Percentiles rank a stretch among this genome's conserved stretches.
Evolutionary conservation across 352 stramenopile species (phyloP).

Genomic region (Phytophthora meadii): DNA sequence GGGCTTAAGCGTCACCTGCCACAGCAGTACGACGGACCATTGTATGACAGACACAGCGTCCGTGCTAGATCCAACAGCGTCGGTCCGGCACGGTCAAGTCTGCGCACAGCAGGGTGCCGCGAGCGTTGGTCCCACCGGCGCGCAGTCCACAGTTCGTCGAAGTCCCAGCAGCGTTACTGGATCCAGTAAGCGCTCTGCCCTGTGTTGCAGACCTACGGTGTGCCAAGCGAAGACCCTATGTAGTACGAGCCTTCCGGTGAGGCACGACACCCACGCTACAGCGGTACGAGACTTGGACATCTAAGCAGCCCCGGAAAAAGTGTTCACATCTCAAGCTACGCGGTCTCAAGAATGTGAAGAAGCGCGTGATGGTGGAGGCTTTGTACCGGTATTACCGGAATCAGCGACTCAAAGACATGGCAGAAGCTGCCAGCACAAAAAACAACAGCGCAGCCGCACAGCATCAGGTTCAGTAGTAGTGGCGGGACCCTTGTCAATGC

Average conservation of each 20-base stretch:
- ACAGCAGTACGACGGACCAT: conserved; percentile 34
- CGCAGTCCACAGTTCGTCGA: conserved; percentile 21
- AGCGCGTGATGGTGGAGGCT: conserved; percentile 87
- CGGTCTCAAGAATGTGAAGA: conserved; percentile 86
- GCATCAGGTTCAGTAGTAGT: conserved; percentile 3
- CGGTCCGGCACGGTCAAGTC: background rate
- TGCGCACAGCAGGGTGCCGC: conserved; percentile 3
- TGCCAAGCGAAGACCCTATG: no score
- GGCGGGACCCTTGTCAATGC: no score
- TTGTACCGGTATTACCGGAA: conserved; percentile 82
- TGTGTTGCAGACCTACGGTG: no score
- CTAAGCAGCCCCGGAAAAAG: conserved; percentile 83
- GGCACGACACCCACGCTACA: conserved; percentile 64
- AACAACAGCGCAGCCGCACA: conserved; percentile 7
- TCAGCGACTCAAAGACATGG: conserved; percentile 61
- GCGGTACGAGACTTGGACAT: conserved; percentile 85
- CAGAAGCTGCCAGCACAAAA: conserved; percentile 14
- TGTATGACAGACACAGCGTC: conserved; percentile 16
- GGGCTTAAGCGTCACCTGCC: conserved; percentile 51
- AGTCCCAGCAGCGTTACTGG: conserved; percentile 18
- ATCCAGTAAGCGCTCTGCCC: no score
- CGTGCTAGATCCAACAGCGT: background rate
- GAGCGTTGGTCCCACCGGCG: conserved; percentile 1
- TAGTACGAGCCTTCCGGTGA: no score
- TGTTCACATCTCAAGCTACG: conserved; percentile 82